phyloP scores from a whole-genome alignment of 768 basidiomycete genomes.

The Leccinellum albellum region DNA sequence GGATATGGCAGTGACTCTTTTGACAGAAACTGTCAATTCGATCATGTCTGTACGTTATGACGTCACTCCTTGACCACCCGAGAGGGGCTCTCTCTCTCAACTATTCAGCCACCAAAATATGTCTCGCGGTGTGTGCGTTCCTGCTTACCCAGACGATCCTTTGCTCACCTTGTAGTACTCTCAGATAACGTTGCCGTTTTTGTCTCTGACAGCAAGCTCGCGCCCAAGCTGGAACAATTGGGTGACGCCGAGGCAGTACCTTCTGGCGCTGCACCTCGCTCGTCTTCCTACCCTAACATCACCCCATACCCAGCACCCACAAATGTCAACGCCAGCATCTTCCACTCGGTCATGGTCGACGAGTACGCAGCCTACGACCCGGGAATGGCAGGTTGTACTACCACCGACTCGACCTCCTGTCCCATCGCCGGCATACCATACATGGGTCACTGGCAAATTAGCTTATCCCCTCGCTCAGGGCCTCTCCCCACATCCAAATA shows the following conservation, averaged over 20 bases:
- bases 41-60: neutral
- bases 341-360: conserved; percentile 3
- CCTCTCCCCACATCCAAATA: neutral
- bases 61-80: neutral
- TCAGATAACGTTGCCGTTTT: neutral
- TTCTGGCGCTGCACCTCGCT: neutral
- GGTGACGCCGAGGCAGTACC: neutral
- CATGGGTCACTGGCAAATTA: neutral
- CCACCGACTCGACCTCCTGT: neutral
- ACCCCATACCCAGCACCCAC: neutral
- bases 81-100: neutral
- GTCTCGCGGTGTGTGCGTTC: neutral
- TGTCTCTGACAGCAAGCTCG: conserved; percentile 1
- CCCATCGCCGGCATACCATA: conserved; percentile 9
- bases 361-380: conserved; percentile 18
- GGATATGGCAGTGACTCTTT: neutral
- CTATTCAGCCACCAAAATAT: neutral
- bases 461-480: neutral
- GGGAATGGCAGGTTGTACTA: conserved; percentile 22
- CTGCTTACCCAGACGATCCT: neutral
- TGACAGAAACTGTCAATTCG: neutral
- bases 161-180: neutral
- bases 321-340: neutral
- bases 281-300: neutral
- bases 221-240: neutral